phyloP scores from a whole-genome alignment of 1,139 yeast genomes.

The Schizosaccharomyces versatilis region DNA sequence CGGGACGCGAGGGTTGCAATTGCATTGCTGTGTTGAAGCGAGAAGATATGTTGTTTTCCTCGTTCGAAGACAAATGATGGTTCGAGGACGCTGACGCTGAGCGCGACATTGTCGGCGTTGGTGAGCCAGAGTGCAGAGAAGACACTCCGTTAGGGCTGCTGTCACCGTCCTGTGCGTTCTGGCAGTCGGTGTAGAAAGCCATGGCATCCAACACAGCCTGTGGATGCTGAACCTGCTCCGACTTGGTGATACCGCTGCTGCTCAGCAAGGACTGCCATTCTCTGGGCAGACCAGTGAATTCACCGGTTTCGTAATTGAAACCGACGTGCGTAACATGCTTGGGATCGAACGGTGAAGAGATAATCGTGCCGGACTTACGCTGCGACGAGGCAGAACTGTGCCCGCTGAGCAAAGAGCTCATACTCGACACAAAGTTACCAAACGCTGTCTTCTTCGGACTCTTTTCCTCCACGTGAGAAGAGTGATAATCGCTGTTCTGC shows the following conservation, averaged over 20 bases:
- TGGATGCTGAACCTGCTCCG: constrained; percentile 26
- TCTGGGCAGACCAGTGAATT: constrained; percentile 26
- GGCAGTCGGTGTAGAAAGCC: constrained; percentile 41
- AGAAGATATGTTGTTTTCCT: background rate
- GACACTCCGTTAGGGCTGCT: background rate
- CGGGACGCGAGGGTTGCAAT: constrained; percentile 11
- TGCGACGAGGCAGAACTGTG: background rate
- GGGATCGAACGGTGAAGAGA: constrained; percentile 23
- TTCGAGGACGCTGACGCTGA: background rate
- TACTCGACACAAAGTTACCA: constrained; percentile 4
- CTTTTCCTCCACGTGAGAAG: background rate
- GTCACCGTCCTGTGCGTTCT: constrained; percentile 9
- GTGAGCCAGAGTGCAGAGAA: background rate
- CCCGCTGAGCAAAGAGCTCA: constrained; percentile 1
- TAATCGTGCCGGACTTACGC: background rate
- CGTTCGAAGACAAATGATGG: background rate
- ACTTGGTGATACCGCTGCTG: constrained; percentile 26
- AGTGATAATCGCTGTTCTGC: background rate
- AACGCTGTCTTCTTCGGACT: constrained; percentile 3
- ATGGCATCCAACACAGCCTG: constrained; percentile 59
- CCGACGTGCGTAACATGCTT: constrained; percentile 28
- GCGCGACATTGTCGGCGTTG: background rate
- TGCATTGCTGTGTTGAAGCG: constrained; percentile 5
- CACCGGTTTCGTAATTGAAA: constrained; percentile 25
- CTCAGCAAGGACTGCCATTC: constrained; percentile 25